Conservation (phyloP, 768 basidiomycete genomes). For the Hericium coralloides region DNA sequence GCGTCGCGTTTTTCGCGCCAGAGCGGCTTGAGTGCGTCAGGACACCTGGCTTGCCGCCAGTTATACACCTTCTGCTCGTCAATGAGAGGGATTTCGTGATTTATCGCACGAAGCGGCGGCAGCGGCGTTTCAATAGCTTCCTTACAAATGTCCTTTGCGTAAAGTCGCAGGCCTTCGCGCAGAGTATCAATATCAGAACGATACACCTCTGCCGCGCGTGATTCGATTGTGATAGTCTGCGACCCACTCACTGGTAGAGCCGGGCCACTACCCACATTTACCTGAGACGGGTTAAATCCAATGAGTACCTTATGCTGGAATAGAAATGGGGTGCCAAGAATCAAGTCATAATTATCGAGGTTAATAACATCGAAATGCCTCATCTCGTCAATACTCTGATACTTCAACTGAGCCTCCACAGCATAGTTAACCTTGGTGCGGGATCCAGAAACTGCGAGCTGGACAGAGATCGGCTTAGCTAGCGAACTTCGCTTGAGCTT, state of each 20-base stretch:
- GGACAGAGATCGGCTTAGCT: neutral
- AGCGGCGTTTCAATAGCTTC: slow-evolving; percentile 14
- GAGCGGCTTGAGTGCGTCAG: slow-evolving; percentile 18
- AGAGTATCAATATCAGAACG: neutral
- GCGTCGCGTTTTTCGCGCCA: slow-evolving; percentile 23
- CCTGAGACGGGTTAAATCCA: neutral
- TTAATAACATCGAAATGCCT: neutral
- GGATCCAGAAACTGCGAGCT: neutral
- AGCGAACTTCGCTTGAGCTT: neutral
- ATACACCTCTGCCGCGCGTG: neutral
- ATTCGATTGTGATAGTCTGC: neutral
- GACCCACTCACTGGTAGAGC: neutral
- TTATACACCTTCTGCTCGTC: slow-evolving; percentile 23
- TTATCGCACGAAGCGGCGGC: slow-evolving; percentile 24
- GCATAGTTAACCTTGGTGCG: neutral
- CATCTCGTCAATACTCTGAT: slow-evolving; percentile 16
- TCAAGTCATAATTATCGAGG: neutral
- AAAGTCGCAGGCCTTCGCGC: slow-evolving; percentile 10
- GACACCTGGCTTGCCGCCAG: slow-evolving; percentile 29
- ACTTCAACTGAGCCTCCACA: neutral
- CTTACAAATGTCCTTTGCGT: slow-evolving; percentile 12
- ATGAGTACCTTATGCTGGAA: neutral
- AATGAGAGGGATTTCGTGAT: slow-evolving; percentile 27
- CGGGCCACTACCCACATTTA: neutral
- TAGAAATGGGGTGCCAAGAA: neutral